Evolutionary conservation across 768 basidiomycete genomes (phyloP).

Genomic region (Mrakia blollopis): DNA sequence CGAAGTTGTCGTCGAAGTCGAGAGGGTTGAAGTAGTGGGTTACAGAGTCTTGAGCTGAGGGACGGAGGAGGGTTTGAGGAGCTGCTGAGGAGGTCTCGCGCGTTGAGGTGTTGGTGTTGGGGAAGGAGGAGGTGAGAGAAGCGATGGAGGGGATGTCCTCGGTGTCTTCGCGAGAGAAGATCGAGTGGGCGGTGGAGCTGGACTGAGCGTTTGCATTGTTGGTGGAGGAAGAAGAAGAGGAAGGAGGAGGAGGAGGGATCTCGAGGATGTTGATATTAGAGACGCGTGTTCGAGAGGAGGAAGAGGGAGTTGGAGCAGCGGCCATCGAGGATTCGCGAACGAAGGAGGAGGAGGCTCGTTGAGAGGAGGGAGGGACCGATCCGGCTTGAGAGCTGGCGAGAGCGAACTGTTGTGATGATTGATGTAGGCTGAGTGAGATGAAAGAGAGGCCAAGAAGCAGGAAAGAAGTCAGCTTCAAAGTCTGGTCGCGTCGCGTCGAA

Average conservation of each 20-base stretch:
- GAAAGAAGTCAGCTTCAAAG: background rate
- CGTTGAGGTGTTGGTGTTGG: background rate
- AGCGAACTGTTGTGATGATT: conserved; percentile 22
- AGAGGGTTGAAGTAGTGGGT: conserved; percentile 40
- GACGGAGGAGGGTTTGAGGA: conserved; percentile 32
- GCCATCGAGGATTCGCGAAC: conserved; percentile 17
- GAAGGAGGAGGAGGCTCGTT: conserved; percentile 14
- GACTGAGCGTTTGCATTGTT: background rate
- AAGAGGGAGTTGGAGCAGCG: background rate
- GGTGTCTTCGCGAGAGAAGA: conserved; percentile 17
- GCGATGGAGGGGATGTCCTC: background rate
- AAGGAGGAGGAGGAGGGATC: background rate
- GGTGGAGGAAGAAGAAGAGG: background rate
- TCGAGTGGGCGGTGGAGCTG: background rate
- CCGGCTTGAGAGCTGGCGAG: background rate
- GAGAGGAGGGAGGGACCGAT: background rate
- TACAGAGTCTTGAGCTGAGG: conserved; percentile 29
- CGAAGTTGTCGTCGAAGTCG: conserved; percentile 73
- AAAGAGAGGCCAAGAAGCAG: background rate
- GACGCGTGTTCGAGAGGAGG: background rate
- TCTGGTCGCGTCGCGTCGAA: background rate
- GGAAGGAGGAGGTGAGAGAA: background rate
- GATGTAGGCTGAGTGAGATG: conserved; percentile 19
- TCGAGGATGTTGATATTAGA: background rate
- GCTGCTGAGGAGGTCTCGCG: background rate